Percentiles rank a stretch among this genome's conserved stretches.
Conservation (phyloP, 2,329 filamentous ascomycete genomes). For the Tolypocladium inflatum region DNA sequence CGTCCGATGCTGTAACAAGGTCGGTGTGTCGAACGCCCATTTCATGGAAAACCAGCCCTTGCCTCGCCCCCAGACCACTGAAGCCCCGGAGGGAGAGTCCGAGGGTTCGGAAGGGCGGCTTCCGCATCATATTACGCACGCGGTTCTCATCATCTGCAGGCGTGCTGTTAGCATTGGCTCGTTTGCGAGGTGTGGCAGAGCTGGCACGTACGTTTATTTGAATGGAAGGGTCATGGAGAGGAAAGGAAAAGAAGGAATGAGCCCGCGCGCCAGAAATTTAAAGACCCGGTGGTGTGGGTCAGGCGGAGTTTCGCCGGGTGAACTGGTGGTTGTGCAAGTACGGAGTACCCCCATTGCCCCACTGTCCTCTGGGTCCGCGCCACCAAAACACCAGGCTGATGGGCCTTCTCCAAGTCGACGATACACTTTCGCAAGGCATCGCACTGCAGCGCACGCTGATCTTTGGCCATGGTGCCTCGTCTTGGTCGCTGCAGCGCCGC, state of each 20-base stretch:
- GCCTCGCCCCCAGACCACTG: constrained; percentile 71
- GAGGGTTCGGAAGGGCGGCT: constrained; percentile 54
- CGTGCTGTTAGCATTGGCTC: constrained; percentile 19
- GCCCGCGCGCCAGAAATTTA: constrained; percentile 22
- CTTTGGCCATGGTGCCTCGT: constrained; percentile 13
- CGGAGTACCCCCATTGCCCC: too few species aligned
- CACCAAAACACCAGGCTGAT: too few species aligned
- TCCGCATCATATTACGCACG: constrained; percentile 84
- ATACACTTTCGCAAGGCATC: background rate
- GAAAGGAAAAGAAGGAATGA: constrained; percentile 40
- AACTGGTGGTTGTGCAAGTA: background rate
- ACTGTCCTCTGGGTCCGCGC: too few species aligned
- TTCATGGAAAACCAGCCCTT: constrained; percentile 65
- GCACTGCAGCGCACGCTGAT: background rate
- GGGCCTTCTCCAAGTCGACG: background rate
- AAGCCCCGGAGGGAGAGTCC: constrained; percentile 83
- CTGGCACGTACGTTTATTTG: constrained; percentile 77
- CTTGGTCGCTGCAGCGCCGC: constrained; percentile 12
- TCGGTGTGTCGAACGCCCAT: constrained; percentile 98
- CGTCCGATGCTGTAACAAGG: constrained; percentile 98
- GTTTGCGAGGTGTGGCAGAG: constrained; percentile 7
- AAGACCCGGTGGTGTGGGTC: constrained; percentile 13
- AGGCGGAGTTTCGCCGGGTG: constrained; percentile 18
- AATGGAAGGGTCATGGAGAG: constrained; percentile 91
- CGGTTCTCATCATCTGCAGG: constrained; percentile 96